A percentile compares a stretch with the other conserved stretches of the same genome.
Conservation (phyloP, 306 rosid genomes). For the Biancaea sappan region DNA sequence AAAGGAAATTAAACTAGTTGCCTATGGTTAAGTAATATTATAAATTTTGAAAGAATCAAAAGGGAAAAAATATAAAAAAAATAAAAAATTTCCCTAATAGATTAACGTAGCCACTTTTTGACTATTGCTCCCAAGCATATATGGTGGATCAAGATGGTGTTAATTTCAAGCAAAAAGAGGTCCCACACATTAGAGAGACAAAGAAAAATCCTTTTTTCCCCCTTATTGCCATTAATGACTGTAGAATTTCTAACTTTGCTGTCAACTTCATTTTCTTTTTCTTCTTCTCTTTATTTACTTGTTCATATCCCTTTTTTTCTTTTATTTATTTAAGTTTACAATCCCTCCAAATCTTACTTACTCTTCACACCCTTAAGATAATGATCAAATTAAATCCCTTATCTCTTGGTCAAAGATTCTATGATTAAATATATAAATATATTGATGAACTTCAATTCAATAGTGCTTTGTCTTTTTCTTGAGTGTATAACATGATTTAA, state of each 20-base stretch:
- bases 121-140: constrained; percentile 51
- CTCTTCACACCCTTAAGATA: not conserved
- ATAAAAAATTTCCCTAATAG: constrained; percentile 19
- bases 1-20: too few relatives aligned
- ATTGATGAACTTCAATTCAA: too few relatives aligned
- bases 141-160: constrained; percentile 62
- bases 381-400: not conserved
- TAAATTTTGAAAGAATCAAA: constrained; percentile 14
- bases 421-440: constrained; percentile 20
- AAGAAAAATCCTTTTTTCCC: constrained; percentile 43
- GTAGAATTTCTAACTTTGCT: constrained; percentile 72
- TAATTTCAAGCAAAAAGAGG: constrained; percentile 67
- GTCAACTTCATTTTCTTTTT: constrained; percentile 46
- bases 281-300: constrained; percentile 37
- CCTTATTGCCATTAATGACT: constrained; percentile 41
- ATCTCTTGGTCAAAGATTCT: constrained; percentile 26
- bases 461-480: too few relatives aligned
- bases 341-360: constrained; percentile 30
- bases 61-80: too few relatives aligned
- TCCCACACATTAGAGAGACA: constrained; percentile 55
- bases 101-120: constrained; percentile 47
- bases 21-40: too few relatives aligned
- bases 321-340: constrained; percentile 37
- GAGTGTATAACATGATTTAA: too few relatives aligned
- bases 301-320: constrained; percentile 1